Base-by-base conservation (phyloP, 2,329 filamentous ascomycete species). In the Fusarium subtropicale region DNA sequence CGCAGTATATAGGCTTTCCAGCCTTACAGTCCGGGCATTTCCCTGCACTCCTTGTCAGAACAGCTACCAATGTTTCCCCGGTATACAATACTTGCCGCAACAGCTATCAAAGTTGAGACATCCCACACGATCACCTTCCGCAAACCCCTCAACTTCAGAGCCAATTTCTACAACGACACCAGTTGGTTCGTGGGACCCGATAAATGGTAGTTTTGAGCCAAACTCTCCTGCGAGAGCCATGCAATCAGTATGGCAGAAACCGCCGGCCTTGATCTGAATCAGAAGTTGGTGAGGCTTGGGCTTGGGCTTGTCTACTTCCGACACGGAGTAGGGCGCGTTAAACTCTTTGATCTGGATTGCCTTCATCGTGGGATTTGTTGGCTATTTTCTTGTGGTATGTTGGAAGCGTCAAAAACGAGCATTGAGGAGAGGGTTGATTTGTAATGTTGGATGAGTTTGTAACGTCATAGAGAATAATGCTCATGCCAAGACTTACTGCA, bases 21-120 rank as follows among this genome's bases (percentile, higher is more conserved):
- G 33, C 12, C 2, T 54, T 53, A 1, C 47, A 65, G 1, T 34
- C 60, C 0, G 48, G 60, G 2, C 54, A 66, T 4, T 41, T 46
- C 0, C 26, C 22, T 65, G 0, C 12, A 8, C 6, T 18, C 0
- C 6, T 10, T 1, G 9, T 64, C 8, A 56, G 36, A 5, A 28
- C 7, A 36, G 18, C 3, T 9, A 4, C 12, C 6, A 6, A 33
- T 30, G 5, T 2, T 2, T 1, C 3, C 0, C 3, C 0, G 4
- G 12, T 11, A 10, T 15, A 3, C 0, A n/a, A n/a, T 0, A 1
- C 48, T 4, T 31, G 51, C 55, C 48, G 10, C 39, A 65, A 4
- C 45, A 66, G 38, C 50, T 51, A 2, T 66, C 63, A 38, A 66
- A 66, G 26, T 65, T 60, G 7, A 66, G 42, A 16, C 61, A 60